Percentiles rank a stretch among this genome's conserved stretches.
These are phyloP conservation scores for Vaccinium vitisidaea DNA, from an alignment of 148 eudicot species.

Conservation along the genomic window DNA sequence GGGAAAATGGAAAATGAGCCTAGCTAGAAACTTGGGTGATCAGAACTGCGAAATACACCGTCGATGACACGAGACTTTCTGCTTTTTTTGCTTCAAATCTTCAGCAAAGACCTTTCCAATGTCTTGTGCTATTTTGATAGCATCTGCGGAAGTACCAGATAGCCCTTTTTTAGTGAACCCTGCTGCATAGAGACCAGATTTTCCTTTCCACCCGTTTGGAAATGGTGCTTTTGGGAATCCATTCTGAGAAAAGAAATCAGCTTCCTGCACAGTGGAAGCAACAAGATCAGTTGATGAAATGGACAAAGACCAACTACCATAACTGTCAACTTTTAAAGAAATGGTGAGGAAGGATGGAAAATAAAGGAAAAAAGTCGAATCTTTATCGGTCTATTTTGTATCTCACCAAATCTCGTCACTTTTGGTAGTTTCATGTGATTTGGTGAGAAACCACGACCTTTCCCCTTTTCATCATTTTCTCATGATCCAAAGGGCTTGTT, in stretches of 20 bases:
- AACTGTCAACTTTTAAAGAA: background rate
- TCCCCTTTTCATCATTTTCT: background rate
- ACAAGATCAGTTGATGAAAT: conserved; percentile 26
- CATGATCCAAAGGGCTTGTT: background rate
- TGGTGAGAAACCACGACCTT: background rate
- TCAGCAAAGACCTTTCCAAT: conserved; percentile 46
- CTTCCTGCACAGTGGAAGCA: conserved; percentile 22
- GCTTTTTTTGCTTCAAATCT: conserved; percentile 61
- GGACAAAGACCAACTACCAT: background rate
- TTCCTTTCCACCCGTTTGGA: conserved; percentile 46
- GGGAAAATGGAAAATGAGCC: background rate
- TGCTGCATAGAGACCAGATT: conserved; percentile 31
- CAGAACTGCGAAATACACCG: conserved; percentile 76
- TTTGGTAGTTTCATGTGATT: no score
- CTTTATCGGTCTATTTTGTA: no score
- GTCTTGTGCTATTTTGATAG: conserved; percentile 31
- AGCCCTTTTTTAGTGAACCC: conserved; percentile 47
- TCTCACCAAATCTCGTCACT: no score
- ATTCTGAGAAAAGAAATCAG: conserved; percentile 31
- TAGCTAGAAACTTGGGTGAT: conserved; percentile 15
- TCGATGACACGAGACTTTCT: conserved; percentile 52
- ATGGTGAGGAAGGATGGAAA: background rate
- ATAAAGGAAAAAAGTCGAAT: background rate
- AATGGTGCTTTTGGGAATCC: conserved; percentile 37
- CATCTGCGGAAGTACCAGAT: conserved; percentile 38